Base-by-base conservation (phyloP, 2,329 filamentous ascomycete genomes). In the Incumbomyces delicatus region DNA sequence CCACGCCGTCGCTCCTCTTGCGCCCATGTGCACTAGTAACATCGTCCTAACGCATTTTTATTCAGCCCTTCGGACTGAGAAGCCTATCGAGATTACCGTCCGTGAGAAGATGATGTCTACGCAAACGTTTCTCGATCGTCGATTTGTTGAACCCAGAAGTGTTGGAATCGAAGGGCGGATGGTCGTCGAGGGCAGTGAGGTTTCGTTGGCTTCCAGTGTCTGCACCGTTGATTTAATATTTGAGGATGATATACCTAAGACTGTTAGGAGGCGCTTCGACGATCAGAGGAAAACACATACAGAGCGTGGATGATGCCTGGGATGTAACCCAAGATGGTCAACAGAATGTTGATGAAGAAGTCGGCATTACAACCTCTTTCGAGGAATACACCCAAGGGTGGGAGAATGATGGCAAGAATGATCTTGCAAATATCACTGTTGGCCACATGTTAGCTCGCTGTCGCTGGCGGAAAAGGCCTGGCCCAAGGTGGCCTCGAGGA, bases 261-360 rank as follows among this genome's bases (percentile, higher is more conserved):
- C 12, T 36, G 41, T 54, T 51, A 56, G 52, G 8, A 5, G 22
- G 22, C 8, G 4, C 41, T 41, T 44, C 13, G 27, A 32, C 13
- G n/a, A n/a, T n/a, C 30, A 27, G 12, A 41, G 14, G 33, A 40
- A 18, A 49, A 55, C 33, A 77, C 79, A 55, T 80, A 94, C 73
- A 94, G 71, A 52, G 88, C 88, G 74, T 95, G 88, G 67, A 94
- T 87, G 72, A 94, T 89, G 67, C 87, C 85, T 55, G 83, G 84
- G 61, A 89, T 76, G 68, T 79, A 82, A 67, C 78, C 80, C 58
- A 87, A 73, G 58, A 87, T 79, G 59, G 87, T 94, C 70, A 94
- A 73, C 62, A 88, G 76, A 68, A 94, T 86, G 81, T 94, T 94
- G 79, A 95, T 94, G 69, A 90, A 74, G 62, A 95, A 74, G 65